Base-by-base conservation (phyloP, 2,329 filamentous ascomycete species). In the Neonectria hederae region DNA sequence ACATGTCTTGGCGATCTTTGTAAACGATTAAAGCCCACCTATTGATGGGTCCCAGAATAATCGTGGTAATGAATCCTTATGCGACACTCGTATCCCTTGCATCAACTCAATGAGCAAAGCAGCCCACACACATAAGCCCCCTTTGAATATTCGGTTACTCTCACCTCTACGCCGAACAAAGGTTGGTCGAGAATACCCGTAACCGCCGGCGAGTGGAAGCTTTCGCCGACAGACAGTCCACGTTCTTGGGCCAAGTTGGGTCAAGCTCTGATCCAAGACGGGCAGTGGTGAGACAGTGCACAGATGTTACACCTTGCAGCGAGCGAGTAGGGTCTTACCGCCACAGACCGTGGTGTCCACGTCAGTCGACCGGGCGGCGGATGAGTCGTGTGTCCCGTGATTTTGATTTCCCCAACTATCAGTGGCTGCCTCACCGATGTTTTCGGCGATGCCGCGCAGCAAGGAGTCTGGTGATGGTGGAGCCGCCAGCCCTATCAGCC, bases 311-410 rank as follows among this genome's bases (percentile, higher is more conserved):
- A 63, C 54, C 61, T 56, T 54, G 61, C 48, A 14, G 49, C 54
- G 30, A 51, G 42, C 42, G 51, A 59, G 58, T 59, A 49, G 58
- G 30, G 26, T 35, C 26, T 45, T 43, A 49, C 43, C 19, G 35
- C 61, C 49, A 30, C 42, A 26, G 30, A 32, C 48, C 42, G 38
- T 55, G 38, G 49, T 53, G 53, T 28, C 13, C 32, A 35, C 26
- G 54, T 59, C 49, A 59, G 55, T 35, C 61, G 49, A 63, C 54
- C 40, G 21, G 30, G 28, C 26, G 30, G 45, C 43, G 21, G 22
- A 49, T 49, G 53, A 49, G 32, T 32, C 32, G 40, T 46, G 40
- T 38, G 54, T 63, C 61, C 61, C 61, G 61, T 63, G 54, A 63
- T 63, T 59, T 30, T 42, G 38, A 19, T 42, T 42, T 42, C 38